phyloP scores from a whole-genome alignment of 2,329 filamentous ascomycete species.

The Exophiala sp. region DNA sequence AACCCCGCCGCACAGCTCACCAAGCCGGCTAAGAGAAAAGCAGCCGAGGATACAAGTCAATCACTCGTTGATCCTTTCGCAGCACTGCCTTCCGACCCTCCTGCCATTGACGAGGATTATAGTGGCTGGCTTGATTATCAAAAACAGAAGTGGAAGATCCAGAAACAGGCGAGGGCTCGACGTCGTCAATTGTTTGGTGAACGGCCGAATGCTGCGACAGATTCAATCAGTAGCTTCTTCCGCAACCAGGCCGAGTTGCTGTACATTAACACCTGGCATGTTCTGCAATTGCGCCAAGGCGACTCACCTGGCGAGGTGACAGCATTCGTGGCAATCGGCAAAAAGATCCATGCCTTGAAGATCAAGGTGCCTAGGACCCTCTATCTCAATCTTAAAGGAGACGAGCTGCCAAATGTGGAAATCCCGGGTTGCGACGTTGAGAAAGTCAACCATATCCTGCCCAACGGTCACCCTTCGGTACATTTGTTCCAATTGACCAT shows the following conservation, averaged over 20 bases:
- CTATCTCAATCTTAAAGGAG: constrained; percentile 84
- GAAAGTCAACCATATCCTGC: constrained; percentile 86
- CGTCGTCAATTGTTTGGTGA: constrained; percentile 91
- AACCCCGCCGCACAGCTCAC: constrained; percentile 57
- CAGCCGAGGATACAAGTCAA: constrained; percentile 53
- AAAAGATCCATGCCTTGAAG: constrained; percentile 81
- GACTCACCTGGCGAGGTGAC: constrained; percentile 79
- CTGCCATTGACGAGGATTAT: constrained; percentile 79
- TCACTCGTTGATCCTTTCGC: constrained; percentile 65
- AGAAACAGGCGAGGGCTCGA: constrained; percentile 79
- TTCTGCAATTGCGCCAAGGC: constrained; percentile 77
- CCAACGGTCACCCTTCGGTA: constrained; percentile 88
- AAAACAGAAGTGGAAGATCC: constrained; percentile 98
- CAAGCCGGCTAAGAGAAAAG: constrained; percentile 67
- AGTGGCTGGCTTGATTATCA: constrained; percentile 83
- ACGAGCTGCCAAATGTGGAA: constrained; percentile 81
- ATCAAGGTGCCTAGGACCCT: constrained; percentile 83
- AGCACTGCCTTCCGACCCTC: constrained; percentile 74
- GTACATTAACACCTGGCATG: constrained; percentile 90
- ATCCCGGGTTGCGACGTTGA: constrained; percentile 82
- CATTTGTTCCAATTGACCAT: constrained; percentile 93
- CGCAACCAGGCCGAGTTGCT: constrained; percentile 85
- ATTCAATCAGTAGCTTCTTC: constrained; percentile 66
- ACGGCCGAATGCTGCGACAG: constrained; percentile 55
- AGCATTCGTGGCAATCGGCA: constrained; percentile 87